Conservation (phyloP, 177 flowering plant species). For the Telopea speciosissima region DNA sequence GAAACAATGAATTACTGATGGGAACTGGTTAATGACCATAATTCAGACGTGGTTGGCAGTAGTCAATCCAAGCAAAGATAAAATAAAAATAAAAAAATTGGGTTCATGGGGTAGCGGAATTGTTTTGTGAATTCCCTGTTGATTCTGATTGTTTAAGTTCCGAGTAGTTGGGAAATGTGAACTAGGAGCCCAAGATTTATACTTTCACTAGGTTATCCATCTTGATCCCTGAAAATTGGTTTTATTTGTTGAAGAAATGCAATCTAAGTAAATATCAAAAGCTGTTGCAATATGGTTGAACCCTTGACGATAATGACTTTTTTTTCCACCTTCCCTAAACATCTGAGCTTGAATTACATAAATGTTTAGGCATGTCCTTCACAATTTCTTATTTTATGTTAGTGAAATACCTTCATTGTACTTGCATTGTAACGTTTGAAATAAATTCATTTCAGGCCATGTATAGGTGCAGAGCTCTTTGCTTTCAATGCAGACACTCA, state of each 20-base stretch:
- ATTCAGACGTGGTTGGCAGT: not conserved
- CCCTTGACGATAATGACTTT: not conserved
- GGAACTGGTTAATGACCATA: not conserved
- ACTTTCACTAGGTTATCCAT: not conserved
- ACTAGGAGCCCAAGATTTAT: too few species aligned
- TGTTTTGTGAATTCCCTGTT: not conserved
- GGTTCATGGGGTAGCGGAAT: too few species aligned
- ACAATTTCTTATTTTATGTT: not conserved
- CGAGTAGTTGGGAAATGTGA: too few species aligned
- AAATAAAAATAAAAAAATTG: too few species aligned
- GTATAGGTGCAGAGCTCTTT: slow-evolving; percentile 56
- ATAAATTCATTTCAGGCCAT: slow-evolving; percentile 42
- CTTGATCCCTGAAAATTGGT: not conserved
- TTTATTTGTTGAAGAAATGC: not conserved
- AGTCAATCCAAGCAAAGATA: too few species aligned
- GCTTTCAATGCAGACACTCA: slow-evolving; percentile 26
- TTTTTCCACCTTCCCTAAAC: not conserved
- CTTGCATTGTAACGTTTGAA: not conserved
- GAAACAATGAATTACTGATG: not conserved
- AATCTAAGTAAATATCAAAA: not conserved
- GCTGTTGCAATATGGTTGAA: not conserved
- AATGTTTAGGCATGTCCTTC: not conserved
- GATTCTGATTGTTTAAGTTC: not conserved
- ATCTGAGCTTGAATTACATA: not conserved
- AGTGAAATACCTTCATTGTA: not conserved